Evolutionary conservation across 352 stramenopile genomes (phyloP).

Genomic region (Pythium monospermum): DNA sequence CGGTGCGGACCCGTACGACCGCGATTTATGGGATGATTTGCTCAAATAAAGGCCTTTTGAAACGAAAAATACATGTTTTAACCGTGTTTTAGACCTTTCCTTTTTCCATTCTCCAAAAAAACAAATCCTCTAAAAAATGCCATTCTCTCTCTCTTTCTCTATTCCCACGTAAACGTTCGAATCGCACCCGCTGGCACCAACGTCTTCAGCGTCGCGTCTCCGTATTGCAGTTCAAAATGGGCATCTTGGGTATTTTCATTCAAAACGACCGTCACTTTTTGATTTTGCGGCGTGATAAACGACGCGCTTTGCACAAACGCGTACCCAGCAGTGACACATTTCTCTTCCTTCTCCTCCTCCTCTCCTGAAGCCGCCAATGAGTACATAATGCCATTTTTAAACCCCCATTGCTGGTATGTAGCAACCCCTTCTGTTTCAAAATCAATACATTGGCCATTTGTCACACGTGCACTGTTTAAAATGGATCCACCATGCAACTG

Average conservation of each 20-base stretch:
- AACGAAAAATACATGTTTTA: no score
- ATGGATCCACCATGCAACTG: slow-evolving; percentile 63
- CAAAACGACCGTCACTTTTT: slow-evolving; percentile 75
- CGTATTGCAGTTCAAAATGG: slow-evolving; percentile 53
- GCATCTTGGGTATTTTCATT: slow-evolving; percentile 82
- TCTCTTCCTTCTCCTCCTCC: no score
- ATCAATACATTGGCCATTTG: slow-evolving; percentile 37
- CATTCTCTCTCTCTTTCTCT: no score
- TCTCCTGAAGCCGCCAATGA: slow-evolving; percentile 32
- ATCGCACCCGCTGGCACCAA: slow-evolving; percentile 56
- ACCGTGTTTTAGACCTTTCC: no score
- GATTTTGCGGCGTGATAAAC: slow-evolving; percentile 69
- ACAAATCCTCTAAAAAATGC: no score
- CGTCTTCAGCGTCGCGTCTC: slow-evolving; percentile 37
- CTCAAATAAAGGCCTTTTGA: slow-evolving; percentile 23
- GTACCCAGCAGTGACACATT: slow-evolving; percentile 80
- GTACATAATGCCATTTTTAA: slow-evolving; percentile 53
- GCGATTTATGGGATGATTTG: slow-evolving; percentile 66
- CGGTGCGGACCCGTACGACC: slow-evolving; percentile 45
- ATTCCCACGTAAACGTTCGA: slow-evolving; percentile 71
- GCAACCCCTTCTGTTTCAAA: slow-evolving; percentile 28
- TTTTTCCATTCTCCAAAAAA: no score
- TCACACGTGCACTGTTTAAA: slow-evolving; percentile 45
- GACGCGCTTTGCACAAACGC: slow-evolving; percentile 61
- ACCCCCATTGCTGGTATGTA: slow-evolving; percentile 54